Evolutionary conservation across 129 eudicot species (phyloP).

Genomic region (Pulicaria dysenterica): DNA sequence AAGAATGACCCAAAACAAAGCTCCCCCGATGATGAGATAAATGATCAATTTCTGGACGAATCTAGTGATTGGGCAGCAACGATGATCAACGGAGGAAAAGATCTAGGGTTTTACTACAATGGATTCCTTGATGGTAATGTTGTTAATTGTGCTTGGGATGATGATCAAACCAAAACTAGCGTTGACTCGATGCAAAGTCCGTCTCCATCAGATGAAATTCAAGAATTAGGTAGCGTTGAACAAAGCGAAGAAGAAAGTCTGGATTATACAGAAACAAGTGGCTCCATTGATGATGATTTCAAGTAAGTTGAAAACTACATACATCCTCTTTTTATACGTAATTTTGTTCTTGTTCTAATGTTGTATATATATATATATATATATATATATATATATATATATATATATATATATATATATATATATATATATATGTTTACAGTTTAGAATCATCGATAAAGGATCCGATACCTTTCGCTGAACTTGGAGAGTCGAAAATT

Average conservation of each 20-base stretch:
- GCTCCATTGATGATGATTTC: constrained; percentile 25
- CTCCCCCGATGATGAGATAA: background rate
- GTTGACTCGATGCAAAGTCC: constrained; percentile 5
- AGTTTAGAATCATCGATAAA: constrained; percentile 30
- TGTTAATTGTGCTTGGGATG: constrained; percentile 13
- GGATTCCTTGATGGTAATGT: constrained; percentile 12
- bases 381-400: too few species aligned
- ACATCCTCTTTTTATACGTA: background rate
- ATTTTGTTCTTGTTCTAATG: background rate
- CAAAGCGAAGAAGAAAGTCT: background rate
- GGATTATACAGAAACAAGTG: constrained; percentile 28
- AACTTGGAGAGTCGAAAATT: constrained; percentile 1
- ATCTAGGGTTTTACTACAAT: constrained; percentile 13
- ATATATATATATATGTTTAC: background rate
- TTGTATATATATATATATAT: too few species aligned
- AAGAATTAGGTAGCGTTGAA: constrained; percentile 5
- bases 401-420: too few species aligned
- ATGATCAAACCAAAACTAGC: background rate
- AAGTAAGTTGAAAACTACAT: constrained; percentile 38
- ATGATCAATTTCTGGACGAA: constrained; percentile 1
- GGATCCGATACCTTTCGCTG: constrained; percentile 9
- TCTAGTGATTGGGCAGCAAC: background rate
- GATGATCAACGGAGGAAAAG: constrained; percentile 18
- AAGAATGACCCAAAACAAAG: background rate
- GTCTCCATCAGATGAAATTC: constrained; percentile 4